phyloP scores from a whole-genome alignment of 2,329 filamentous ascomycete species.

The Arthrobotrys sphaeroides region DNA sequence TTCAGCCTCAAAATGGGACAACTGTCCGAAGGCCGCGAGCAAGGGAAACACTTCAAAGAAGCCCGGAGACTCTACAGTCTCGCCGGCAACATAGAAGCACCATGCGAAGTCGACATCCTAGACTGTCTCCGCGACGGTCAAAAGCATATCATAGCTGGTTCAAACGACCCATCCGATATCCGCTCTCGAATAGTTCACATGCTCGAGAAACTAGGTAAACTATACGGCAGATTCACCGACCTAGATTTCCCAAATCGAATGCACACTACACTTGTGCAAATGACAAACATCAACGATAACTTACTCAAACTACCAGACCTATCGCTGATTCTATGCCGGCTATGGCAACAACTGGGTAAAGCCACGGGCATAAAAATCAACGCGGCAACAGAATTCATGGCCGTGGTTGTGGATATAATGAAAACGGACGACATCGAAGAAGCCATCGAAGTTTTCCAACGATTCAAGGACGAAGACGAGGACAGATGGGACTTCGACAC shows the following conservation, averaged over 20 bases:
- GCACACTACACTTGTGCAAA: slow-evolving; percentile 29
- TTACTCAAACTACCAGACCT: slow-evolving; percentile 23
- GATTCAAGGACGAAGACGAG: slow-evolving; percentile 39
- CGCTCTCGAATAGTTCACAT: slow-evolving; percentile 4
- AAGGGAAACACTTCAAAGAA: slow-evolving; percentile 41
- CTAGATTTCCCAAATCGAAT: slow-evolving; percentile 45
- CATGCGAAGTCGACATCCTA: slow-evolving; percentile 45
- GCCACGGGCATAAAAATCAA: slow-evolving; percentile 38
- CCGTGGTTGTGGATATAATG: slow-evolving; percentile 33
- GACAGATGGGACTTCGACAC: slow-evolving; percentile 25
- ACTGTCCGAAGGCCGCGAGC: neutral
- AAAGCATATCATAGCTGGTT: slow-evolving; percentile 4
- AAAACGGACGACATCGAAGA: slow-evolving; percentile 44
- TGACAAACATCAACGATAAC: slow-evolving; percentile 42
- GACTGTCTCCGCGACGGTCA: slow-evolving; percentile 20
- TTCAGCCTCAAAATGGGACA: slow-evolving; percentile 32
- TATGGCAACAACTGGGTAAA: slow-evolving; percentile 36
- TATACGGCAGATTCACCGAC: slow-evolving; percentile 44
- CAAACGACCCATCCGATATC: slow-evolving; percentile 5
- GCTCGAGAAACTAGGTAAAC: slow-evolving; percentile 29
- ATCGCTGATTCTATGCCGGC: slow-evolving; percentile 15
- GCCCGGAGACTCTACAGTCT: slow-evolving; percentile 23
- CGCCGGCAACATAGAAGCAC: slow-evolving; percentile 39
- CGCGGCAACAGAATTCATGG: slow-evolving; percentile 35
- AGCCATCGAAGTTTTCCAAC: slow-evolving; percentile 14